These are phyloP conservation scores for Phellopilus nigrolimitatus DNA, from an alignment of 1,284 basidiomycete species.

Conservation along the genomic window DNA sequence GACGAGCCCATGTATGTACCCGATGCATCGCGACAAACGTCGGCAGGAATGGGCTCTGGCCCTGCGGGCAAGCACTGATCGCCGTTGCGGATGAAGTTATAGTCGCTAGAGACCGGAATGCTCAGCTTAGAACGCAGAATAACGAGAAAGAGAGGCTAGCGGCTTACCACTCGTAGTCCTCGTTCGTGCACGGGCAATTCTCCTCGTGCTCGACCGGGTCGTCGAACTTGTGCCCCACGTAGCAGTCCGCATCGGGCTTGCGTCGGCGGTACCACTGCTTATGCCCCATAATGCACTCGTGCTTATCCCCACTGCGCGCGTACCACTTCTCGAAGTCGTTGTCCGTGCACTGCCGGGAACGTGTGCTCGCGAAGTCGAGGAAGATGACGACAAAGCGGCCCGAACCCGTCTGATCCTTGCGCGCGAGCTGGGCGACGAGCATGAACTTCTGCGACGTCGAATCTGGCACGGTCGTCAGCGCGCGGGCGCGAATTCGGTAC, in stretches of 20 bases:
- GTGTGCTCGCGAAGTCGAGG: constrained; percentile 79
- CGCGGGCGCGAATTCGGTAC: constrained; percentile 67
- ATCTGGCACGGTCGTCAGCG: constrained; percentile 83
- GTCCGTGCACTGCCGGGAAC: constrained; percentile 66
- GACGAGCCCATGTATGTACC: constrained; percentile 83
- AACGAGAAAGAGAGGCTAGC: constrained; percentile 3
- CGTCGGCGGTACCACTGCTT: constrained; percentile 95
- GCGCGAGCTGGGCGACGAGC: constrained; percentile 74
- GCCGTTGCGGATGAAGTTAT: constrained; percentile 76
- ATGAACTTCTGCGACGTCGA: constrained; percentile 93
- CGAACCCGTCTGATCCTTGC: constrained; percentile 53
- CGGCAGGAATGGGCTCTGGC: constrained; percentile 80
- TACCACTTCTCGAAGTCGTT: constrained; percentile 89
- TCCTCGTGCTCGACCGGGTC: constrained; percentile 85
- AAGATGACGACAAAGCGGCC: constrained; percentile 72
- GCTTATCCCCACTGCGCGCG: constrained; percentile 60
- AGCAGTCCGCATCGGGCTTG: constrained; percentile 83
- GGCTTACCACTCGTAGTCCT: constrained; percentile 89
- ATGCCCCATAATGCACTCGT: constrained; percentile 92
- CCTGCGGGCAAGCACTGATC: constrained; percentile 76
- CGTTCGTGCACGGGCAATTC: constrained; percentile 77
- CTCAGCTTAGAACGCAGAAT: background rate
- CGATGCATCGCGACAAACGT: constrained; percentile 59
- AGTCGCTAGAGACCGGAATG: constrained; percentile 75
- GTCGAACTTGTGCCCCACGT: constrained; percentile 87